Base-by-base conservation (phyloP, 2,329 filamentous ascomycete species). In the Talaromyces amestolkiae region DNA sequence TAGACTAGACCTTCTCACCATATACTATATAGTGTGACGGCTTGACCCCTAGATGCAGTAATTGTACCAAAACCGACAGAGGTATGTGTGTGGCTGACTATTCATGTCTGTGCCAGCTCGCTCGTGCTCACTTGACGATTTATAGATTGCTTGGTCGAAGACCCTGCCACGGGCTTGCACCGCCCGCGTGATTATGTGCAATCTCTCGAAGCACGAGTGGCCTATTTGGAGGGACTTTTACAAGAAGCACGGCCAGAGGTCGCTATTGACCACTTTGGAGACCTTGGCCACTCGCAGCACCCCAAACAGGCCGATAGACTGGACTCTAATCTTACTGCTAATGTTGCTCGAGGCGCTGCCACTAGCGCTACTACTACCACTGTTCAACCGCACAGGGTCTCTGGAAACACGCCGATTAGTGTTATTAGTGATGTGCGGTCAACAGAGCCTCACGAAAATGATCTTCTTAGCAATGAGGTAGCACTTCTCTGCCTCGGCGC, bases 71-170 rank as follows among this genome's bases (percentile, higher is more conserved):
- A 51, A 68, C 60, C 47, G 69, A 68, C 43, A 60, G 68, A 59
- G 68, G 69, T 67, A 68, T n/a, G n/a, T n/a, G n/a, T 58, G 66
- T 17, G 49, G 19, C 45, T 49, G 37, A 27, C 49, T 37, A 43
- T 41, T n/a, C 2, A 47, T 63, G 33, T 56, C 15, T n/a, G 24
- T n/a, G 6, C 45, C 22, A 9, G 3, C n/a, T 17, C 6, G 37
- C 7, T 61, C 3, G 24, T 35, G 35, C 37, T 63, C 17, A 43
- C 37, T 63, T 3, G 54, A 24, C 9, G 3, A 31, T 31, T 22
- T 27, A 24, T 49, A 76, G 74, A 75, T 17, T 77, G 74, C 67
- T 68, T 76, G 11, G 73, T 78, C 7, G 75, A 79, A 69, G 76
- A 79, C 60, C 75, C 75, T 8, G 73, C 76, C 8, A 78, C 76